Evolutionary conservation across 2,329 filamentous ascomycete genomes (phyloP).

Genomic region (Trichoderma polysporum): DNA sequence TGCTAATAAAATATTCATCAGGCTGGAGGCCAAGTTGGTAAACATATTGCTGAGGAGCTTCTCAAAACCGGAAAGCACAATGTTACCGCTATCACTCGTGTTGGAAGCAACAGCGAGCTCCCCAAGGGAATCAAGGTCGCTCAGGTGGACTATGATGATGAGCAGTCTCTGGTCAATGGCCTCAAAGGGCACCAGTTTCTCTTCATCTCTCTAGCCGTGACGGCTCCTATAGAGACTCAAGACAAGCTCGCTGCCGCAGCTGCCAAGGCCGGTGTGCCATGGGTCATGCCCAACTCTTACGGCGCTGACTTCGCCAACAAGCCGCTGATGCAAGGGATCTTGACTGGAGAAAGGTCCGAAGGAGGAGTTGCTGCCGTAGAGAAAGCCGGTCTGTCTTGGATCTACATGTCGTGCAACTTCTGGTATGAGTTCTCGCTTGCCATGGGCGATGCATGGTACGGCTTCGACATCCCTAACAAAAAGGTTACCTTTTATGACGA

Average conservation of each 20-base stretch:
- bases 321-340: conserved; percentile 33
- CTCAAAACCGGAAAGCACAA: conserved; percentile 50
- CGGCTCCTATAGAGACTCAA: conserved; percentile 43
- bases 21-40: conserved; percentile 41
- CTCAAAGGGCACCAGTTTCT: conserved; percentile 55
- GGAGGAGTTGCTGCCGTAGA: conserved; percentile 25
- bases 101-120: conserved; percentile 41
- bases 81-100: conserved; percentile 53
- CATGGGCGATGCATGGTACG: conserved; percentile 40
- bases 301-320: conserved; percentile 33
- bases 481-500: conserved; percentile 52
- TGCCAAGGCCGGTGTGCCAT: conserved; percentile 49
- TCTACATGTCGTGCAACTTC: conserved; percentile 53
- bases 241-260: conserved; percentile 49
- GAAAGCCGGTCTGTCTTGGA: conserved; percentile 40
- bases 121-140: conserved; percentile 44
- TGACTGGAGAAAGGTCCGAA: conserved; percentile 26
- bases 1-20: background rate
- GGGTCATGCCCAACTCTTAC: conserved; percentile 52
- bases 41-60: conserved; percentile 42
- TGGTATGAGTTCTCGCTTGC: conserved; percentile 57
- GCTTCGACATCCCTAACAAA: conserved; percentile 49
- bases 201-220: conserved; percentile 48
- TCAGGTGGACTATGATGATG: conserved; percentile 45
- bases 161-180: conserved; percentile 45